Evolutionary conservation across 148 eudicot species (phyloP).

Genomic region (Euryodendron excelsum): DNA sequence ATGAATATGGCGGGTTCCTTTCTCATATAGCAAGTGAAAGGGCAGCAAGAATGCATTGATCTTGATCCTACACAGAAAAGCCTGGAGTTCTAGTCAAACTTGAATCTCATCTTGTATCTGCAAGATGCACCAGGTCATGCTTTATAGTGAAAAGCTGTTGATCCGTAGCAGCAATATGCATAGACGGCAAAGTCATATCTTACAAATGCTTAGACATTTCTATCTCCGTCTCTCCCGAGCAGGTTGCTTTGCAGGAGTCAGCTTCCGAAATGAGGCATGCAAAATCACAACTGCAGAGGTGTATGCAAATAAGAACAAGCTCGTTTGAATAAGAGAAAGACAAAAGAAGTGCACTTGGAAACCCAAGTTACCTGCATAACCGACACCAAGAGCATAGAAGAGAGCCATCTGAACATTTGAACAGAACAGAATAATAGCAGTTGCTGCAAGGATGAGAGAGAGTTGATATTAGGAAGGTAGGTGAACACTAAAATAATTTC

Average conservation of each 20-base stretch:
- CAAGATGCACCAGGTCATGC: too few species aligned
- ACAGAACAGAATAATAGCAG: slow-evolving; percentile 57
- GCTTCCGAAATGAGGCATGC: slow-evolving; percentile 84
- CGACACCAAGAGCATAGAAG: slow-evolving; percentile 57
- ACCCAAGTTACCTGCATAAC: slow-evolving; percentile 62
- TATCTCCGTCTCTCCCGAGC: slow-evolving; percentile 24
- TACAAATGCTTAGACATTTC: not conserved
- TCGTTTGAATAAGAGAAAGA: not conserved
- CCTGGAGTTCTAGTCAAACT: too few species aligned
- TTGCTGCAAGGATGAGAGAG: slow-evolving; percentile 44
- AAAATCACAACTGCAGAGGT: slow-evolving; percentile 56
- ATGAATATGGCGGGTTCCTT: not conserved
- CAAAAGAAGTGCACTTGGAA: not conserved
- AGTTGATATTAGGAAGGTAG: not conserved
- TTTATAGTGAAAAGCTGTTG: not conserved
- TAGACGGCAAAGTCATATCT: not conserved
- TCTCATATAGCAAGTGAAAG: not conserved
- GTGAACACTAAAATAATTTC: not conserved
- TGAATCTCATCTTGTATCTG: not conserved
- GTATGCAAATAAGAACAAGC: not conserved
- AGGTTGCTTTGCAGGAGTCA: slow-evolving; percentile 64
- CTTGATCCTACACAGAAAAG: too few species aligned
- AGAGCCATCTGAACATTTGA: slow-evolving; percentile 79
- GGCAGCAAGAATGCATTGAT: slow-evolving; percentile 7
- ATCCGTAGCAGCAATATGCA: not conserved